Evolutionary conservation across 2,329 filamentous ascomycete genomes (phyloP), one percentile per base, ranked within the genome.

Genomic region (Hypoxylon rubiginosum): DNA sequence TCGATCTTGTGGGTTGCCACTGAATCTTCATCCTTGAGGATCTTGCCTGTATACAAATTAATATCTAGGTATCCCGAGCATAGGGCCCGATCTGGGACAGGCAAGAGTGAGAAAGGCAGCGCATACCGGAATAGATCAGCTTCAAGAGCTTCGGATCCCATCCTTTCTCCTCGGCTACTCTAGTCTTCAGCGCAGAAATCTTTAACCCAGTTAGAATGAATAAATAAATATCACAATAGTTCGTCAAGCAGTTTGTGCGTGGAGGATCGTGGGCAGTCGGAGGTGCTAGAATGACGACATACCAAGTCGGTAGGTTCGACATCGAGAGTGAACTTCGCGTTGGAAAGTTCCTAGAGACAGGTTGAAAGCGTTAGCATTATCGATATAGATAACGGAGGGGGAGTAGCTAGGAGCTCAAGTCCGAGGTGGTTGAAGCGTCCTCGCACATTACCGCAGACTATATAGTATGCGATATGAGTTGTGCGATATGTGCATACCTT

Each of bases 1-100:
- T 99, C 95, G 70, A 99, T 98, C 82, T 93, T 97, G 85, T 98
- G 98, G 43, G 92, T 94, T 81, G 94, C 93, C 74, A 99, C 92
- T 2, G 94, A 97, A 78, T 97, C 96, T 68, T 94, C 93, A 91
- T 99, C 95, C 82, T 97, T 95, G 71, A 99, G 85, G 74, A 99
- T 98, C 85, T 99, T 99, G 84, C 96, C 94, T 97, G 74, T 61
- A 54, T 52, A 46, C n/a, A 32, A 46, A 64, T 81, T 63, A 81
- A 73, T 66, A 66, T 26, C 49, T 41, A 15, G 24, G 4, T 26
- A 53, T 11, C 28, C 24, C 43, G 7, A 26, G 45, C n/a, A 43
- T 1, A 51, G n/a, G 17, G 15, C 45, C 53, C 24, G 32, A 58
- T 49, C 8, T 41, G 21, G 24, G 48, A 53, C 17, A 54, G 26